Evolutionary conservation across 2,329 filamentous ascomycete genomes (phyloP).

Genomic region (Waltergamsia citrina): DNA sequence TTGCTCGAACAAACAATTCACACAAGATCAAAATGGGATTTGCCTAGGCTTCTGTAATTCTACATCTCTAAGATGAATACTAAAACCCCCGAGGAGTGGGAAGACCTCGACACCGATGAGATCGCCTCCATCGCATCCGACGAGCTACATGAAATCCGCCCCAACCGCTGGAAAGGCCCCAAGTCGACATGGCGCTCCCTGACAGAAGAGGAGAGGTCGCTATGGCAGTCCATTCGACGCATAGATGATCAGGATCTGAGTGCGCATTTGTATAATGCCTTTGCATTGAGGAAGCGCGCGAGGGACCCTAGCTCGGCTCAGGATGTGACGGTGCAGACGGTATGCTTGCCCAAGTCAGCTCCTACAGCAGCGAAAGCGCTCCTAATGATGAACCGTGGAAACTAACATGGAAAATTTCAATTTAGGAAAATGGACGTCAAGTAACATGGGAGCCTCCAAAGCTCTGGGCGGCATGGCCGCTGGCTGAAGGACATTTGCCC

Average conservation of each 20-base stretch:
- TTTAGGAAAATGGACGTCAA: conserved; percentile 19
- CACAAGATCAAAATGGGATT: too few relatives aligned
- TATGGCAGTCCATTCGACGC: conserved; percentile 54
- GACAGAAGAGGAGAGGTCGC: conserved; percentile 52
- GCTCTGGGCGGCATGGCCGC: conserved; percentile 79
- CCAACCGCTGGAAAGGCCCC: conserved; percentile 65
- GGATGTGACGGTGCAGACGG: conserved; percentile 17
- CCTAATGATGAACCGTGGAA: background rate
- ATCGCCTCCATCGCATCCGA: conserved; percentile 36
- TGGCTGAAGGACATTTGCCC: conserved; percentile 54
- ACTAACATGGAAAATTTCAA: background rate
- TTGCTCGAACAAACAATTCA: background rate
- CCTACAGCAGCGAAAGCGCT: background rate
- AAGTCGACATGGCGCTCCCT: conserved; percentile 56
- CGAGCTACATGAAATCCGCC: conserved; percentile 39
- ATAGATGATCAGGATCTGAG: conserved; percentile 57
- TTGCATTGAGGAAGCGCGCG: conserved; percentile 47
- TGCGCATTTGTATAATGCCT: conserved; percentile 71
- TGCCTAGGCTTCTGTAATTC: too few relatives aligned
- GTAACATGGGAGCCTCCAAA: conserved; percentile 42
- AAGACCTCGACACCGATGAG: conserved; percentile 32
- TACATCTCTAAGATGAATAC: background rate
- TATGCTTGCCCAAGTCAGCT: too few relatives aligned
- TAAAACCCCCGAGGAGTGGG: background rate
- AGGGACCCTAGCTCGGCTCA: conserved; percentile 14